Conservation (phyloP, 1,284 basidiomycete species). For the Ustilago tritici region DNA sequence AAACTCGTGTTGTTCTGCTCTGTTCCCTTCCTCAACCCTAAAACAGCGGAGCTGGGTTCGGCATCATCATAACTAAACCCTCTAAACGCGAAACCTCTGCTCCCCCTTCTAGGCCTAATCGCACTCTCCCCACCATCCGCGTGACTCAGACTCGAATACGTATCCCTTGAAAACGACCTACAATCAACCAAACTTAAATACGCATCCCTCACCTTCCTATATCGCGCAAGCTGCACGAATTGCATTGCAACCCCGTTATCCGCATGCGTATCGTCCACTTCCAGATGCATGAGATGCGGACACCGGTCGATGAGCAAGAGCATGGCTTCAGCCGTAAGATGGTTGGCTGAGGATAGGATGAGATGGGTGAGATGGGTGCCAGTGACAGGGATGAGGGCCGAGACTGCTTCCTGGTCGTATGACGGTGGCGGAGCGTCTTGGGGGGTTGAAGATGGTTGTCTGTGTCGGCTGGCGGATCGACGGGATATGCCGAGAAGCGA, state of each 20-base stretch:
- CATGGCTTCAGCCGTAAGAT: slow-evolving; percentile 35
- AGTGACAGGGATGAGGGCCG: slow-evolving; percentile 63
- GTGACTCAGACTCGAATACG: slow-evolving; percentile 35
- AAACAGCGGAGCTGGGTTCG: slow-evolving; percentile 8
- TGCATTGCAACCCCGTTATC: slow-evolving; percentile 47
- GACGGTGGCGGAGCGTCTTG: slow-evolving; percentile 24
- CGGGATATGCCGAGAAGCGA: slow-evolving; percentile 31
- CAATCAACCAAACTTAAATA: slow-evolving; percentile 60
- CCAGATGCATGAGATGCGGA: slow-evolving; percentile 51
- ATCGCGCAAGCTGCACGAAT: slow-evolving; percentile 49
- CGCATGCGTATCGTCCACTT: slow-evolving; percentile 57
- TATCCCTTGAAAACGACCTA: slow-evolving; percentile 42
- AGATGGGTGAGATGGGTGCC: slow-evolving; percentile 81
- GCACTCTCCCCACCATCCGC: slow-evolving; percentile 24
- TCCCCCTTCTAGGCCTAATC: slow-evolving; percentile 35
- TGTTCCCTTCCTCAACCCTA: not conserved
- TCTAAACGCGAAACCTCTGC: slow-evolving; percentile 37
- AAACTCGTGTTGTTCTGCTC: not conserved
- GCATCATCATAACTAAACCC: slow-evolving; percentile 49
- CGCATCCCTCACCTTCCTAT: slow-evolving; percentile 41
- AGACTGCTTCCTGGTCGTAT: slow-evolving; percentile 36
- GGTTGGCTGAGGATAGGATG: slow-evolving; percentile 74
- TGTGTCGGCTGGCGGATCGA: slow-evolving; percentile 41
- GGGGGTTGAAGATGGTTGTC: slow-evolving; percentile 11
- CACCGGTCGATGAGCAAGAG: slow-evolving; percentile 50